These are phyloP conservation scores for Xanthoconium separans DNA, from an alignment of 1,284 basidiomycete species.

Conservation along the genomic window DNA sequence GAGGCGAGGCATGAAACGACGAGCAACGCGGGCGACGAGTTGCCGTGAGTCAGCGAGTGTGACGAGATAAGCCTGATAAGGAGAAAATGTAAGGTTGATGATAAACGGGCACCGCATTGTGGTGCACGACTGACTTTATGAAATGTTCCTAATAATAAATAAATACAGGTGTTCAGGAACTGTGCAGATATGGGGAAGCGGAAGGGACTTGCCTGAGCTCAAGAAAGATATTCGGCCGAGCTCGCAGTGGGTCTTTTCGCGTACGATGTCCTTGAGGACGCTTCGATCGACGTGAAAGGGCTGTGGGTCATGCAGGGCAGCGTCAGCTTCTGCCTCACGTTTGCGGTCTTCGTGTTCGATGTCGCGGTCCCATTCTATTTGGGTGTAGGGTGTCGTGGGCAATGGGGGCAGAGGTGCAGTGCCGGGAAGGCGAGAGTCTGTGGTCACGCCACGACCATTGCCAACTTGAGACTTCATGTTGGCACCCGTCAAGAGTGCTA, in stretches of 20 bases:
- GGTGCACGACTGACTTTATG: slow-evolving; percentile 55
- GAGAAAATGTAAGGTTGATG: slow-evolving; percentile 7
- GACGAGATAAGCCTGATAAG: slow-evolving; percentile 66
- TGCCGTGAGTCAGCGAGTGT: slow-evolving; percentile 60
- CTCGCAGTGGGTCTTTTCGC: slow-evolving; percentile 61
- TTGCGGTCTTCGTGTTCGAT: slow-evolving; percentile 63
- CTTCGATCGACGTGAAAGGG: slow-evolving; percentile 73
- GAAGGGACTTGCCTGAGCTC: slow-evolving; percentile 57
- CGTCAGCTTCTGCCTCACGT: slow-evolving; percentile 59
- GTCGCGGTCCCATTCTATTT: slow-evolving; percentile 64
- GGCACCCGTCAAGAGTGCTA: slow-evolving; percentile 1
- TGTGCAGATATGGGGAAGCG: slow-evolving; percentile 4
- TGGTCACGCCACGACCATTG: not conserved
- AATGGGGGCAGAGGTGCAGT: slow-evolving; percentile 20
- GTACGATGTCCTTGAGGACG: slow-evolving; percentile 70
- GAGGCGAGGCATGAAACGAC: slow-evolving; percentile 76
- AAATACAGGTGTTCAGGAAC: slow-evolving; percentile 3
- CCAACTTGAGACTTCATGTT: slow-evolving; percentile 14
- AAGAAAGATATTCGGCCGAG: slow-evolving; percentile 71
- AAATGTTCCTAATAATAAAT: slow-evolving; percentile 57
- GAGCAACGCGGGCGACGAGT: slow-evolving; percentile 73
- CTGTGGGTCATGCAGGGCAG: slow-evolving; percentile 52
- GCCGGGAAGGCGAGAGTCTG: slow-evolving; percentile 16
- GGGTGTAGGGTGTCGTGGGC: slow-evolving; percentile 1
- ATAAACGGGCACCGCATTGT: not conserved